Evolutionary conservation across 306 rosid genomes (phyloP), one percentile per base, ranked within the genome.

Genomic region (Quercus alba): DNA sequence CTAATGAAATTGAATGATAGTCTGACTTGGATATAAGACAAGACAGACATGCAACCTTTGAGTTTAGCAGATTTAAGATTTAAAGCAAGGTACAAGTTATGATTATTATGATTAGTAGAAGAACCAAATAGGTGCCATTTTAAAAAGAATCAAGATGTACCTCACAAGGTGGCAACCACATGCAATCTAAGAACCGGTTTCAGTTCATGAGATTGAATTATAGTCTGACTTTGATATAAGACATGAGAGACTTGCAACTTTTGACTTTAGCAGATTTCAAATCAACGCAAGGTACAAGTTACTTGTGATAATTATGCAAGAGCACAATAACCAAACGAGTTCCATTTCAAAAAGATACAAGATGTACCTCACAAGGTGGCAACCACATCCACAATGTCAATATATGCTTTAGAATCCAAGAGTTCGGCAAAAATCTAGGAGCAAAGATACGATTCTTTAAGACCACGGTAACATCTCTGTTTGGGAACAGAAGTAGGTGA

Each of bases 381-480:
- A 19, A 67, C 49, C 51, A 67, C 52, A 35, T 28, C 5, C 12
- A 63, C 41, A 28, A 13, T 67, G 12, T 35, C 41, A 63, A 26
- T 67, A n/a, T 67, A 35, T 67, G 51, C 0, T 18, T 66, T 31
- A 6, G 44, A 4, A 19, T 61, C 67, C 67, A 4, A 10, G 33
- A 12, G 28, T 12, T 38, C 3, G 14, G 33, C 31, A 12, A 67
- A 23, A 19, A 67, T 67, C 18, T 67, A 33, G 51, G 52, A 23
- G 67, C 67, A 25, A 61, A 23, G 4, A 2, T 21, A 28, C 4
- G 5, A 25, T 73, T 62, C 56, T 72, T 54, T 14, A 23, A 13
- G 74, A 75, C 56, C 73, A 49, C 17, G 70, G 25, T 12, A 41
- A n/a, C 51, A 49, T 74, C 56, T 75, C 67, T 61, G 58, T 26